Conservation (phyloP, 768 basidiomycete genomes). For the Suillus weaverae region DNA sequence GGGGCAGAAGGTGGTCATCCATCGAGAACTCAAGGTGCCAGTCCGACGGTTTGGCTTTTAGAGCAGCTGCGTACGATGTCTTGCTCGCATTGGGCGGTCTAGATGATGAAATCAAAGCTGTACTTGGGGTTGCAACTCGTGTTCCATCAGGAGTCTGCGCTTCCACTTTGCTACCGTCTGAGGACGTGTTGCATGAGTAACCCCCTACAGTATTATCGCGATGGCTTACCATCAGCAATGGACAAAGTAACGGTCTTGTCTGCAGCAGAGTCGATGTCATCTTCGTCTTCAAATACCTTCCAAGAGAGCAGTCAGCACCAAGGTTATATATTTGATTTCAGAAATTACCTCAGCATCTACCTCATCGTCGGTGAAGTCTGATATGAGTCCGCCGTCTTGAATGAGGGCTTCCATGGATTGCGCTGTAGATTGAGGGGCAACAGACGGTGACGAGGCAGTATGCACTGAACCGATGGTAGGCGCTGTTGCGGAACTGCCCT, state of each 20-base stretch:
- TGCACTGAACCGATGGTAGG: slow-evolving; percentile 17
- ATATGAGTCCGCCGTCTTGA: slow-evolving; percentile 60
- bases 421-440: slow-evolving; percentile 21
- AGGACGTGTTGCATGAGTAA: slow-evolving; percentile 11
- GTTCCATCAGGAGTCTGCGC: slow-evolving; percentile 98
- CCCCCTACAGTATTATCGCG: background rate
- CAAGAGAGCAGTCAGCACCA: slow-evolving; percentile 15
- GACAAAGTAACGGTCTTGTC: slow-evolving; percentile 89
- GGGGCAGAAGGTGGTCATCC: slow-evolving; percentile 80
- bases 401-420: slow-evolving; percentile 52
- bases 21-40: slow-evolving; percentile 98
- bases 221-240: slow-evolving; percentile 68
- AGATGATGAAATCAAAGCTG: slow-evolving; percentile 35
- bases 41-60: slow-evolving; percentile 90
- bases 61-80: slow-evolving; percentile 89
- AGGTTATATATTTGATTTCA: background rate
- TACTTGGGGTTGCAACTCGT: slow-evolving; percentile 84
- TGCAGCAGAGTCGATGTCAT: slow-evolving; percentile 66
- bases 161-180: slow-evolving; percentile 91
- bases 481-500: slow-evolving; percentile 15
- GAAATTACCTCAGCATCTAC: slow-evolving; percentile 67
- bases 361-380: slow-evolving; percentile 83
- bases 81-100: slow-evolving; percentile 37
- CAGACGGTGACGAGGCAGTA: slow-evolving; percentile 27
- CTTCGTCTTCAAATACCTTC: slow-evolving; percentile 84